Base-by-base conservation (phyloP, 2,329 filamentous ascomycete species). In the Colletotrichum gloeosporioides region DNA sequence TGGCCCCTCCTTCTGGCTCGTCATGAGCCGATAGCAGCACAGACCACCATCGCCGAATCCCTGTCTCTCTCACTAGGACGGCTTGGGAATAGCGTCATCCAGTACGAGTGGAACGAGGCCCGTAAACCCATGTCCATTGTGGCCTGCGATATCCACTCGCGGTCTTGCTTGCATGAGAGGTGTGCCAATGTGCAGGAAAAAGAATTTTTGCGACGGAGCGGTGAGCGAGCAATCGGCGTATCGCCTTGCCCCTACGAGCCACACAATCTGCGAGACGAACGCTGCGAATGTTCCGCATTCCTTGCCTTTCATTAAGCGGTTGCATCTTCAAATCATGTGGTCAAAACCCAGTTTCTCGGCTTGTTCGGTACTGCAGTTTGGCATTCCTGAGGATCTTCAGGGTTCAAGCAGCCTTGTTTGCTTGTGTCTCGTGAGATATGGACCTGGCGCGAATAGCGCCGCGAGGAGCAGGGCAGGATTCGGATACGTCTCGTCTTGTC, bases 141-240 rank as follows among this genome's bases (percentile, higher is more conserved):
- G 44, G 59, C 36, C 62, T 53, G 62, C 29, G 53, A 72, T 62
- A 67, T 57, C 72, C 72, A 77, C 75, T 69, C 62, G 62, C 69
- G 65, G 62, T 72, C 67, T 77, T 69, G 53, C 77, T 69, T 75
- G 70, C 77, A 78, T 65, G 63, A 29, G 27, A 74, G 55, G 66
- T 73, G 73, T 73, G 65, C 57, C 32, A 74, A 44, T 36, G 64
- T 74, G 70, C 73, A 77, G 66, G 62, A 66, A 62, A 32, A 49
- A 74, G 49, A 65, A 57, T 70, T 77, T 76, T 77, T 64, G 55
- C 34, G 59, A 77, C 70, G 75, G 74, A 78, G 77, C 77, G 77
- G 77, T 78, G 77, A 78, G 77, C 64, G 36, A 75, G 66, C 70
- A 69, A 77, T 62, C 25, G 71, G 77, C 77, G 77, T 77, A 77